Evolutionary conservation across 2,329 filamentous ascomycete species (phyloP).

Genomic region (Neocucurbitaria cava): DNA sequence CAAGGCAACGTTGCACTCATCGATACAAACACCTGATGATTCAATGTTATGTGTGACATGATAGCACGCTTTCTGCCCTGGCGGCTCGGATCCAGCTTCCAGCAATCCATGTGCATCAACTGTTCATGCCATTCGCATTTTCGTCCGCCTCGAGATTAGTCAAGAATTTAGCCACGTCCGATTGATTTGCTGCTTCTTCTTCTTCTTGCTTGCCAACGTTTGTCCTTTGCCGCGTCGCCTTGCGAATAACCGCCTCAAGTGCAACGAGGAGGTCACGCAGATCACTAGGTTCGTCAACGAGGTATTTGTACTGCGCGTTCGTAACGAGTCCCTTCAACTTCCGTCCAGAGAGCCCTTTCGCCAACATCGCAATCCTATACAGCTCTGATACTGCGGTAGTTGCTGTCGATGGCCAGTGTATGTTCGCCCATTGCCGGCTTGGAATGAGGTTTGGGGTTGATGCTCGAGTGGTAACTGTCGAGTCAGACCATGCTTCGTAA

Average conservation of each 20-base stretch:
- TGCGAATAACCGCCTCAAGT: slow-evolving; percentile 9
- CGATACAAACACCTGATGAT: slow-evolving; percentile 13
- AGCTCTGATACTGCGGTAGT: slow-evolving; percentile 37
- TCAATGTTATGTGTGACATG: background rate
- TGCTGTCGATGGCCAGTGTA: slow-evolving; percentile 20
- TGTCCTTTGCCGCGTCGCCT: background rate
- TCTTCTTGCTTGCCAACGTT: background rate
- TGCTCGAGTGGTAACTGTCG: too few relatives aligned
- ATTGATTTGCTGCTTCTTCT: background rate
- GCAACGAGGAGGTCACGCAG: slow-evolving; percentile 20
- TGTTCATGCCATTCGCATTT: background rate
- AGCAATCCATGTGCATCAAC: background rate
- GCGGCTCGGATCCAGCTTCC: too few relatives aligned
- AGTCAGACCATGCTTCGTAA: background rate
- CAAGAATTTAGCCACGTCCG: background rate
- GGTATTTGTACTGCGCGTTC: slow-evolving; percentile 23
- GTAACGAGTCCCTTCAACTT: slow-evolving; percentile 22
- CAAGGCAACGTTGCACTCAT: too few relatives aligned
- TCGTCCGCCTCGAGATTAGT: background rate
- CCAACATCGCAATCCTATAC: slow-evolving; percentile 36
- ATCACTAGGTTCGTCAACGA: slow-evolving; percentile 16
- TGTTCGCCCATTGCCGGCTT: slow-evolving; percentile 33
- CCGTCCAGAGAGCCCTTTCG: slow-evolving; percentile 26
- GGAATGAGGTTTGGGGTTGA: background rate
- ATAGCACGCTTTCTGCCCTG: background rate